phyloP scores from a whole-genome alignment of 2,329 filamentous ascomycete genomes.

The Drechmeria coniospora region DNA sequence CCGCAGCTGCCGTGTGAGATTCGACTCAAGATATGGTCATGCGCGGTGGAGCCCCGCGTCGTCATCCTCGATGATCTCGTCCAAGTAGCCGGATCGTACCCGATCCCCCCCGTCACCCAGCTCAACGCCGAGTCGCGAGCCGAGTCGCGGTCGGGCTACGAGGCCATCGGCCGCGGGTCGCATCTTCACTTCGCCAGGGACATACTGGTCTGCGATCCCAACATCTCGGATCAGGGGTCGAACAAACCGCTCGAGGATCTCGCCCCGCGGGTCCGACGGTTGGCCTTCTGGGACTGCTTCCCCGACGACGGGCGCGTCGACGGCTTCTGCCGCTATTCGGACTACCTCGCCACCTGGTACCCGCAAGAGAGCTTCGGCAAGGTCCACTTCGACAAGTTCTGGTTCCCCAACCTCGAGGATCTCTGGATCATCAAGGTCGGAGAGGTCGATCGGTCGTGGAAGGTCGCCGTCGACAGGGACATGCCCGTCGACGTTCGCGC shows the following conservation, averaged over 20 bases:
- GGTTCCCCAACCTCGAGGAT: conserved; percentile 22
- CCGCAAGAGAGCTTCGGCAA: conserved; percentile 14
- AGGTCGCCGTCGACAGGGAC: conserved; percentile 16
- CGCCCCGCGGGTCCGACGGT: conserved; percentile 16
- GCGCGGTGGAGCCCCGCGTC: conserved; percentile 20
- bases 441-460: conserved; percentile 20
- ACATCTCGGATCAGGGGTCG: conserved; percentile 16
- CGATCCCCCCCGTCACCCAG: conserved; percentile 20
- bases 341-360: conserved; percentile 19
- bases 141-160: conserved; percentile 19
- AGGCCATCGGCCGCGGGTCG: conserved; percentile 18
- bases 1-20: conserved; percentile 22
- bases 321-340: conserved; percentile 16
- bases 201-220: conserved; percentile 22
- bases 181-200: conserved; percentile 21
- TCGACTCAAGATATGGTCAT: conserved; percentile 22
- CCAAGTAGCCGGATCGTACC: conserved; percentile 14
- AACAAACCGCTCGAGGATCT: conserved; percentile 17
- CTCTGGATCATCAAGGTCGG: conserved; percentile 25
- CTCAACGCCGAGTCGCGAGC: conserved; percentile 19
- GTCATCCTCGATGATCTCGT: conserved; percentile 20
- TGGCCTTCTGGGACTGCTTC: conserved; percentile 25
- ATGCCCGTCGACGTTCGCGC: conserved; percentile 14
- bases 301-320: conserved; percentile 21
- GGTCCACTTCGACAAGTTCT: conserved; percentile 21